Conservation (phyloP, 352 stramenopile genomes). For the Aphanomyces cochlioides region DNA sequence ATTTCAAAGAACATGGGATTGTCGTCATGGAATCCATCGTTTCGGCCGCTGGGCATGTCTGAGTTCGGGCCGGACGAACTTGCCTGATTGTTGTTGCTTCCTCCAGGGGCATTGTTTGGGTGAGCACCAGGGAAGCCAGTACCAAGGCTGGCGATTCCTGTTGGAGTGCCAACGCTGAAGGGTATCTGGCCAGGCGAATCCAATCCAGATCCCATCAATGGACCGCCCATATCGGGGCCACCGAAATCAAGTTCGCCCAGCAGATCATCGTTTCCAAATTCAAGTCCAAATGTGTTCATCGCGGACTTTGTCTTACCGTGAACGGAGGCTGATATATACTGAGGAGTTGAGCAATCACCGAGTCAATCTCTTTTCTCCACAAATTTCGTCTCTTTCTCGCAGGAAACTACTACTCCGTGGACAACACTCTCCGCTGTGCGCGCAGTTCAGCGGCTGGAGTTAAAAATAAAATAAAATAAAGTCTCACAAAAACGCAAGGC, state of each 20-base stretch:
- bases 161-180: conserved; percentile 82
- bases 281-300: conserved; percentile 27
- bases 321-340: background rate
- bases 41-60: conserved; percentile 9
- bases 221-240: conserved; percentile 4
- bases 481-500: conserved; percentile 1
- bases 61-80: conserved; percentile 3
- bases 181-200: conserved; percentile 38
- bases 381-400: background rate
- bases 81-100: background rate
- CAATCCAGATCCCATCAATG: conserved; percentile 16
- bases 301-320: background rate
- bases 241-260: conserved; percentile 26
- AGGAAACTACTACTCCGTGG: conserved; percentile 11
- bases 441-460: conserved; percentile 32
- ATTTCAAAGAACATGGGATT: conserved; percentile 62
- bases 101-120: background rate
- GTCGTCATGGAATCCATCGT: conserved; percentile 23
- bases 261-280: conserved; percentile 25
- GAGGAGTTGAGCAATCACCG: background rate
- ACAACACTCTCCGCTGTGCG: conserved; percentile 26
- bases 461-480: conserved; percentile 34
- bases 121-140: conserved; percentile 14
- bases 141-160: conserved; percentile 74
- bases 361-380: conserved; percentile 2